Evolutionary conservation across 2,329 filamentous ascomycete genomes (phyloP), one percentile per base, ranked within the genome.

Genomic region (Hypoxylon rubiginosum): DNA sequence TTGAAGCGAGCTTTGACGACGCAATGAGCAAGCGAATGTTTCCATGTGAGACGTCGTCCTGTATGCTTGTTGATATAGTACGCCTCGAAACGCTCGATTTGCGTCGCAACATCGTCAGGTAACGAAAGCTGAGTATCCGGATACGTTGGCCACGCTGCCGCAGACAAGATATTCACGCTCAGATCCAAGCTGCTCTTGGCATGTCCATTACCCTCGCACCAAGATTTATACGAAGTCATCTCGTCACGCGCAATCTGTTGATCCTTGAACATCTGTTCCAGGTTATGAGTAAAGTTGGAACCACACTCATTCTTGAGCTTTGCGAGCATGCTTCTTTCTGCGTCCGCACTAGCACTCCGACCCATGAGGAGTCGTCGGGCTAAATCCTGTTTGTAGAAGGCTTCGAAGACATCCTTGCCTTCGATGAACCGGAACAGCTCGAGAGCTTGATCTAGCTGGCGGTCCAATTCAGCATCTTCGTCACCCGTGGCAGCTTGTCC

Each of bases 251-350:
- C 92, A 19, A 97, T 86, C 76, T 97, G 94, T 79, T 98, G 93
- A 75, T 99, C 96, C 79, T 97, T 97, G 84, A 99, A 99, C 96
- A 99, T 99, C 68, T 95, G 93, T 80, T 99, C 97, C 0, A 99
- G 85, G 74, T 99, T 99, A 76, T 97, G 94, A 0, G 96, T 99
- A 77, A 99, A 98, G 72, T 89, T 92, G 13, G 92, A 91, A 41
- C 96, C 96, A 76, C 96, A 99, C 82, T 99, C 96, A 71, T 90
- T 92, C 80, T 96, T 95, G 28, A 99, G 85, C 71, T 97, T 93
- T 26, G 92, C 86, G 51, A 99, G 86, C 96, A 99, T 99, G 80
- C 92, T 97, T 68, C 94, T 89, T 81, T 99, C 97, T 0, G 96
- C 95, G 79, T 99, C 96, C 60, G 95, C 92, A 75, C 93, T 97